Conservation (phyloP, 192 early-diverging fungal genomes). For the Allomyces javanicus region DNA sequence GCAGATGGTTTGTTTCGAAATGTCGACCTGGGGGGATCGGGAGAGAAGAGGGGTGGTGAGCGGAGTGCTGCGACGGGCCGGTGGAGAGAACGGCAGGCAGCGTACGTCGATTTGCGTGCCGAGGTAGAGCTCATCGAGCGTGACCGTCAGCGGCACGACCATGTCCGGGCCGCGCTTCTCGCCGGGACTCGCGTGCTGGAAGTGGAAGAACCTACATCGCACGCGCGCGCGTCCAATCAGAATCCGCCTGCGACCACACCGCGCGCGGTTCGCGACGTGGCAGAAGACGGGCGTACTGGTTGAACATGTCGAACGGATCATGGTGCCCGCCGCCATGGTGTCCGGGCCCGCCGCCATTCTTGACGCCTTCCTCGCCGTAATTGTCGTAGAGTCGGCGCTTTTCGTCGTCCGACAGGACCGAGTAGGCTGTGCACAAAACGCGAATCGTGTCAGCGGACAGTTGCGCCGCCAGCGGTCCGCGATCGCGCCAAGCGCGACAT, state of each 20-base stretch:
- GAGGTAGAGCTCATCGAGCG: constrained; percentile 75
- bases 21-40: constrained; percentile 28
- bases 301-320: constrained; percentile 96
- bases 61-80: no score
- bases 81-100: no score
- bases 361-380: constrained; percentile 91
- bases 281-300: constrained; percentile 60
- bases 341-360: constrained; percentile 33
- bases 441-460: neutral
- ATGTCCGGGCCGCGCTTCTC: constrained; percentile 43
- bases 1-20: constrained; percentile 87
- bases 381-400: constrained; percentile 77
- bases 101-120: constrained; percentile 51
- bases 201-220: constrained; percentile 1
- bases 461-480: neutral
- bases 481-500: neutral
- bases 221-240: no score
- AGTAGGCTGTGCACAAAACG: constrained; percentile 42
- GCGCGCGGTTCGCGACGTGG: constrained; percentile 1
- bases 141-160: constrained; percentile 55
- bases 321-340: constrained; percentile 34
- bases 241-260: no score
- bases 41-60: no score
- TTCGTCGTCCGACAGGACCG: constrained; percentile 79
- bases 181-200: constrained; percentile 44